Evolutionary conservation across 768 basidiomycete genomes (phyloP).

Genomic region (Dioszegia aurantiaca): DNA sequence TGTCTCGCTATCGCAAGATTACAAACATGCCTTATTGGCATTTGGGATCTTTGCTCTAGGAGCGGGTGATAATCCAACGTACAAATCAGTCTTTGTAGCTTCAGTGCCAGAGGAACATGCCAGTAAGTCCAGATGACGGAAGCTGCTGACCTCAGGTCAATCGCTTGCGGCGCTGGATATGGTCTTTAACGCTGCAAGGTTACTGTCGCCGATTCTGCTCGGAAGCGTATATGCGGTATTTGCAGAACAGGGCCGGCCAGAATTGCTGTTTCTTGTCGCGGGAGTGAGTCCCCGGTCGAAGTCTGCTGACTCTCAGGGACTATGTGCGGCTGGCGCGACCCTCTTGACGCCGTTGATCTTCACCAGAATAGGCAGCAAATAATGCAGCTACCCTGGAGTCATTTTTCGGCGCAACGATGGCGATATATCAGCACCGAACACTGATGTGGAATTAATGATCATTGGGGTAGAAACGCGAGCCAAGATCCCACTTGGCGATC

Average conservation of each 20-base stretch:
- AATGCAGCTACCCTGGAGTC: slow-evolving; percentile 6
- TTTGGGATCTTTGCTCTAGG: slow-evolving; percentile 40
- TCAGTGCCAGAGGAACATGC: slow-evolving; percentile 35
- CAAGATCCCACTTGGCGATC: too few relatives aligned
- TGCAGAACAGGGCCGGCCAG: slow-evolving; percentile 36
- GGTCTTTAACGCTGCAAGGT: slow-evolving; percentile 36
- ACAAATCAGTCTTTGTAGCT: slow-evolving; percentile 43
- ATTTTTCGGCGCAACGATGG: neutral
- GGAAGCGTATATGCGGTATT: slow-evolving; percentile 41
- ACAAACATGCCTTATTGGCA: slow-evolving; percentile 34
- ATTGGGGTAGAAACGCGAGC: too few relatives aligned
- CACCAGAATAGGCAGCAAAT: slow-evolving; percentile 11
- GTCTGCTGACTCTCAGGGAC: slow-evolving; percentile 13
- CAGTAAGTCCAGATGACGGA: slow-evolving; percentile 19
- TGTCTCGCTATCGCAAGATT: slow-evolving; percentile 31
- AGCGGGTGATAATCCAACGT: slow-evolving; percentile 43
- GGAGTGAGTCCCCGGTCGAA: slow-evolving; percentile 28
- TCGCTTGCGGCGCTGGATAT: slow-evolving; percentile 47
- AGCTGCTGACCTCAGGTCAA: slow-evolving; percentile 24
- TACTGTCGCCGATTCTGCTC: slow-evolving; percentile 38
- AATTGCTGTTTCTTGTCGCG: slow-evolving; percentile 40
- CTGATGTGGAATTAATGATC: too few relatives aligned
- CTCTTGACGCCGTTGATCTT: slow-evolving; percentile 18
- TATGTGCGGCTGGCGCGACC: slow-evolving; percentile 19
- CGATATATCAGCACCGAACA: too few relatives aligned